Conservation (phyloP, 2,329 filamentous ascomycete species). For the Fusarium sp. region DNA sequence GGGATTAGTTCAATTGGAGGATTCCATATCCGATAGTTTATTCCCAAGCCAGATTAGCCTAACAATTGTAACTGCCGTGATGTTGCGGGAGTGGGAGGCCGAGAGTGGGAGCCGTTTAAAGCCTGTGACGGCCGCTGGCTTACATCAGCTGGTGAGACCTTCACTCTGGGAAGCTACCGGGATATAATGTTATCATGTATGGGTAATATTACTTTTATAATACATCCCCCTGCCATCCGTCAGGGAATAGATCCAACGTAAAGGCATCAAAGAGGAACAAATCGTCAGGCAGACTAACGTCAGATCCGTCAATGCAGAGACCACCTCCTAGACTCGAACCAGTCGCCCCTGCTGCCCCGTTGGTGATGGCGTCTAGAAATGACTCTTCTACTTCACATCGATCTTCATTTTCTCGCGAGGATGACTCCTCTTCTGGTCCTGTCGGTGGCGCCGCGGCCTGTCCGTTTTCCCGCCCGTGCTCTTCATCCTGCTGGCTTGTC, state of each 20-base stretch:
- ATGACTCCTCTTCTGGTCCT: background rate
- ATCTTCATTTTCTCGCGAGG: background rate
- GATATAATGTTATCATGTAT: too few species aligned
- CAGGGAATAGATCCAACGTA: background rate
- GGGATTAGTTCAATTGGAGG: background rate
- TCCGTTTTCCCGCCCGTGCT: background rate
- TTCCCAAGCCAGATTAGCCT: background rate
- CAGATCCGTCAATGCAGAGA: background rate
- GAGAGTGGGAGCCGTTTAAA: background rate
- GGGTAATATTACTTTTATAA: background rate
- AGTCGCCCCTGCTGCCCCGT: background rate
- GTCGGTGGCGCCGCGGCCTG: background rate
- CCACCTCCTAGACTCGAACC: background rate
- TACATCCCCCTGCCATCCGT: background rate
- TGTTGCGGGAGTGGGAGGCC: background rate
- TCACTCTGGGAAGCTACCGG: too few species aligned
- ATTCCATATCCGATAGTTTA: background rate
- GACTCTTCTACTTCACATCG: background rate
- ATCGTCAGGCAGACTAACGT: background rate
- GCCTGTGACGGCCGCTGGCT: too few species aligned
- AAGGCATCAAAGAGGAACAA: background rate
- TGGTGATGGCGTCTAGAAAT: background rate
- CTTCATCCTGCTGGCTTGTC: background rate
- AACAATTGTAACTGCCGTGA: background rate
- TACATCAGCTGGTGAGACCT: too few species aligned